A percentile compares a stretch with the other conserved stretches of the same genome.
Evolutionary conservation across 345 rosid genomes (phyloP).

Genomic region (Cardamine occulta): DNA sequence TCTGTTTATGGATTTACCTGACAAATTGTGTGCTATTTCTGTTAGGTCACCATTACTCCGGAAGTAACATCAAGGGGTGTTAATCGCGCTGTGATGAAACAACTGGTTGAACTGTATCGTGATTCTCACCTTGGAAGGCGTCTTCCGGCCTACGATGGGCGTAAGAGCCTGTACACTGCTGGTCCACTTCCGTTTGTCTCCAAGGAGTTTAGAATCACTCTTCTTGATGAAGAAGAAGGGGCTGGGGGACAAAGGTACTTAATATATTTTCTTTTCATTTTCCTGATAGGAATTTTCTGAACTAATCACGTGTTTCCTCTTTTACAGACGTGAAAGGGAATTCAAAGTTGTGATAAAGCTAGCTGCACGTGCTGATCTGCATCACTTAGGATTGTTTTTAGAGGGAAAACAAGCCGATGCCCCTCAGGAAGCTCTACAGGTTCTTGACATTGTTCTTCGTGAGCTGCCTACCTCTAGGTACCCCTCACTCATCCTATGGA

Average conservation of each 20-base stretch:
- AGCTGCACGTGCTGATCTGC: constrained; percentile 92
- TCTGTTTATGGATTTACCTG: constrained; percentile 5
- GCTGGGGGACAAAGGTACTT: constrained; percentile 69
- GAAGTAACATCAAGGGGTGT: constrained; percentile 81
- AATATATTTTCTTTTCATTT: not conserved
- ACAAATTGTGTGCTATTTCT: constrained; percentile 8
- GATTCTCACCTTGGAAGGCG: constrained; percentile 87
- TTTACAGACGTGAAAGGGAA: constrained; percentile 73
- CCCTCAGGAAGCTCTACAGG: constrained; percentile 97
- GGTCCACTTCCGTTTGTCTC: constrained; percentile 84
- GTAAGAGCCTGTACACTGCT: constrained; percentile 91
- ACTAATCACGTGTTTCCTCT: not conserved
- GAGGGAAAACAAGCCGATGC: constrained; percentile 93
- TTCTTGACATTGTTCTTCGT: constrained; percentile 95
- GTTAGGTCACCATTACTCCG: constrained; percentile 79
- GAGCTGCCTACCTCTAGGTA: constrained; percentile 85
- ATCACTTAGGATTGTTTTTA: constrained; percentile 80
- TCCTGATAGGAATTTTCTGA: not conserved
- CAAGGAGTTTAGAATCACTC: constrained; percentile 74
- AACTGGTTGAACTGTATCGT: constrained; percentile 58
- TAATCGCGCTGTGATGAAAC: constrained; percentile 85
- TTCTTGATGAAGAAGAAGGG: constrained; percentile 85
- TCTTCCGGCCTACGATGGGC: constrained; percentile 96
- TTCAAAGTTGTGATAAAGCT: constrained; percentile 75
- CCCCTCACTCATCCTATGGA: constrained; percentile 24